Base-by-base conservation (phyloP, 148 eudicot species). In the Talinum fruticosum region DNA sequence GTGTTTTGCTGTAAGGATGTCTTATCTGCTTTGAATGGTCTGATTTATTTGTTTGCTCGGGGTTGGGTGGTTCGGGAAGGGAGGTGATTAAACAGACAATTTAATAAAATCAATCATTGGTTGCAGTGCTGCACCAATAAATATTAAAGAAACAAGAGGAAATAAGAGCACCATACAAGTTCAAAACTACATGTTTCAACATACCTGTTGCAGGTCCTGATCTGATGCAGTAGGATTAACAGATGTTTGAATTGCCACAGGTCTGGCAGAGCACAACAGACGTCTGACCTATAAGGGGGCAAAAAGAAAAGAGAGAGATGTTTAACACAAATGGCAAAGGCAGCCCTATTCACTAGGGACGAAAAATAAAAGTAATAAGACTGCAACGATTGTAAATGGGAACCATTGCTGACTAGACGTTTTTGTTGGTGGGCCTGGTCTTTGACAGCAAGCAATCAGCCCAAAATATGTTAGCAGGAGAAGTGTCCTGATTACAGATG, bases 171-270 rank as follows among this genome's bases (percentile, higher is more conserved):
- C 19, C 28, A 70, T 41, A 24, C 3, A 38, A 41, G 6, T 38
- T 24, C 8, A 19, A 21, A n/a, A 69, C 28, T 0, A 26, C 4
- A 65, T 28, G 45, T 28, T 49, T 65, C 41, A 41, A 4, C 80
- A 81, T 78, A 96, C 99, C 95, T 96, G 99, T 83, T 96, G 99
- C 76, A 88, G 79, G 79, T 96, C 99, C 85, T 96, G 99, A 84
- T 96, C 99, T 45, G 97, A 87, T 35, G 95, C 90, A 68, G 93
- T 89, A 75, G 97, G 90, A 74, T 85, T 91, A 24, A 80, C 90
- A 78, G 93, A 87, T 80, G 95, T 90, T 73, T 89, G 97, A 84
- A 96, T 91, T 51, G 88, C 85, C 79, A 93, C 93, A 77, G 98
- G 97, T 77, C 88, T 90, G 75, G 98, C 93, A 70, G 99, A 96